Conservation (phyloP, 2,329 filamentous ascomycete genomes). For the Fusarium bulbicola region DNA sequence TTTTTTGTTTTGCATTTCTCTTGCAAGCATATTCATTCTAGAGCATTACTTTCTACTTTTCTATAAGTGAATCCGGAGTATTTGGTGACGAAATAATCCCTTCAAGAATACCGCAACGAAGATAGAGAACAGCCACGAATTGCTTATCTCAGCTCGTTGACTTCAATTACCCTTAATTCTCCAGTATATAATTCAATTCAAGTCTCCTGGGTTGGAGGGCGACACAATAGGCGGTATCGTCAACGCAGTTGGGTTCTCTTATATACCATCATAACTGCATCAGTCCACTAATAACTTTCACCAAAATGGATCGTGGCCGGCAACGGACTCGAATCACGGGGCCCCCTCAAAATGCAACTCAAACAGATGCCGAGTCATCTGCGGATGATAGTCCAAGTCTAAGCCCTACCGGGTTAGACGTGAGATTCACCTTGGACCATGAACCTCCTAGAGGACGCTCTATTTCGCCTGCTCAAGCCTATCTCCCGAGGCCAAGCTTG, state of each 20-base stretch:
- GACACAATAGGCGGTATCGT: not conserved
- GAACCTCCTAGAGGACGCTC: conserved; percentile 2
- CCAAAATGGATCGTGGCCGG: conserved; percentile 8
- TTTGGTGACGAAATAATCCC: not conserved
- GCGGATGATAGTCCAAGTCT: conserved; percentile 22
- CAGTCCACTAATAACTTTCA: not conserved
- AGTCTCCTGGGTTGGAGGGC: not conserved
- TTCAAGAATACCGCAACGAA: not conserved
- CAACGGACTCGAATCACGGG: conserved; percentile 9
- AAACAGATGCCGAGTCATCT: conserved; percentile 11
- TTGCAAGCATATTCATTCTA: not conserved
- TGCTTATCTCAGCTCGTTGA: not conserved
- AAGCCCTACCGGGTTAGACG: conserved; percentile 37
- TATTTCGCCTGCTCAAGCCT: conserved; percentile 14
- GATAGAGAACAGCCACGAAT: not conserved
- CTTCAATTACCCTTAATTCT: not conserved
- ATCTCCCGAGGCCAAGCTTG: conserved; percentile 30
- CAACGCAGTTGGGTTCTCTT: not conserved
- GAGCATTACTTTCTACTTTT: not conserved
- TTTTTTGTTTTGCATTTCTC: not conserved
- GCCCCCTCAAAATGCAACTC: conserved; percentile 3
- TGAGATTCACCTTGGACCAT: conserved; percentile 2
- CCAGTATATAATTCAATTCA: not conserved
- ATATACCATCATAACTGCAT: not conserved
- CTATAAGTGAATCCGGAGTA: not conserved